Evolutionary conservation across 768 basidiomycete genomes (phyloP).

Genomic region (Clitopilus hobsonii): DNA sequence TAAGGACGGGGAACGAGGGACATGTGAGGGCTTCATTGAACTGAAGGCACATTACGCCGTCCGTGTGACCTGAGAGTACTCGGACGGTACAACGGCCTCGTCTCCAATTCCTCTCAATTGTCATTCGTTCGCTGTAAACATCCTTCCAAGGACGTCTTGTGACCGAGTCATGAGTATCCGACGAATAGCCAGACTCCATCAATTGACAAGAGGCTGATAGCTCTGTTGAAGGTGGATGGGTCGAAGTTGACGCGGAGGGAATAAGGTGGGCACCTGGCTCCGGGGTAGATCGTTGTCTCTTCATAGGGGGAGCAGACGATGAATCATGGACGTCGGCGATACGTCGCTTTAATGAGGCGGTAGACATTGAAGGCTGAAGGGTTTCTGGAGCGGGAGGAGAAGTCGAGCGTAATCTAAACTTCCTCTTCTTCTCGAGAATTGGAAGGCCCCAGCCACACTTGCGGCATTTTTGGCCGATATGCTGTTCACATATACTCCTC

Average conservation of each 20-base stretch:
- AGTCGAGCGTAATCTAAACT: conserved; percentile 30
- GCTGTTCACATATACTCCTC: conserved; percentile 96
- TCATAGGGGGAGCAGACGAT: conserved; percentile 32
- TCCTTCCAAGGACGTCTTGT: conserved; percentile 93
- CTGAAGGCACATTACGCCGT: conserved; percentile 97
- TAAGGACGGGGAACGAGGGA: conserved; percentile 87
- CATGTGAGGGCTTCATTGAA: conserved; percentile 82
- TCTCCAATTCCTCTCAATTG: conserved; percentile 96
- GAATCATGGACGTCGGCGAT: conserved; percentile 22
- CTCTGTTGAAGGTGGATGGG: conserved; percentile 8
- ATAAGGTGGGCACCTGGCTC: conserved; percentile 10
- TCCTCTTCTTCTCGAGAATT: conserved; percentile 72
- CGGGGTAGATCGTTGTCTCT: conserved; percentile 44
- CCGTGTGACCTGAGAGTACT: conserved; percentile 87
- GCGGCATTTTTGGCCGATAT: conserved; percentile 93
- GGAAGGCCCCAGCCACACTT: conserved; percentile 99
- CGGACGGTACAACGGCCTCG: conserved; percentile 84
- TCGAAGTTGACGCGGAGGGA: conserved; percentile 8
- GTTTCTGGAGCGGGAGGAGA: conserved; percentile 19
- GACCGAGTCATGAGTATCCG: conserved; percentile 26
- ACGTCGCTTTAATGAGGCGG: conserved; percentile 32
- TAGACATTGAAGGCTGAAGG: conserved; percentile 6
- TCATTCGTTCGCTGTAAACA: conserved; percentile 96
- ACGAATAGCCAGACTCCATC: conserved; percentile 23
- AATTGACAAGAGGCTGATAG: conserved; percentile 16